These are phyloP conservation scores for Elsinoe arachidis DNA, from an alignment of 2,329 filamentous ascomycete species.

Conservation along the genomic window DNA sequence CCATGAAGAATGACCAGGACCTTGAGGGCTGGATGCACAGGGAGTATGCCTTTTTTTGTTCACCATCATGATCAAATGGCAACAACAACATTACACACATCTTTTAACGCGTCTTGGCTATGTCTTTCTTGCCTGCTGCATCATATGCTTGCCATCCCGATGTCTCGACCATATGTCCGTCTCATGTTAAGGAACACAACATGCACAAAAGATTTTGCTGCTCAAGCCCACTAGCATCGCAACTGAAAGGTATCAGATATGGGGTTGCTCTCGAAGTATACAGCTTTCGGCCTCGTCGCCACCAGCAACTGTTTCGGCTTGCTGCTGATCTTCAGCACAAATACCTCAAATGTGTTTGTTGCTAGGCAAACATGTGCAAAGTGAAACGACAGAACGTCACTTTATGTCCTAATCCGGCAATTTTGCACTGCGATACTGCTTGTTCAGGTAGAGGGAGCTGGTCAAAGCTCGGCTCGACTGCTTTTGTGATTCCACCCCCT, in stretches of 20 bases:
- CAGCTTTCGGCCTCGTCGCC: neutral
- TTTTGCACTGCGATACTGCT: neutral
- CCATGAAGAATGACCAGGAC: slow-evolving; percentile 1
- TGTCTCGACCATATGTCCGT: no score
- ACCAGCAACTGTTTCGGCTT: neutral
- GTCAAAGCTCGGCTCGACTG: neutral
- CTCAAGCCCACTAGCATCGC: no score
- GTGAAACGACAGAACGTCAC: neutral
- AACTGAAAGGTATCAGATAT: no score
- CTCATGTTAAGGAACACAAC: no score
- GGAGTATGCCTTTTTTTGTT: neutral
- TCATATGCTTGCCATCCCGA: no score
- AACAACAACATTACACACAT: no score
- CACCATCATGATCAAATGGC: neutral
- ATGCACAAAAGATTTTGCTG: no score
- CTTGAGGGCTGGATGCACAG: neutral
- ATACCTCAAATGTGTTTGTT: neutral
- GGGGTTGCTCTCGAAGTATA: no score
- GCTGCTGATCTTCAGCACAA: neutral
- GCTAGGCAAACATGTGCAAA: neutral
- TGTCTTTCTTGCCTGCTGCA: no score
- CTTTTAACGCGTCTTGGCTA: no score
- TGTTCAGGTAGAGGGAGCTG: neutral
- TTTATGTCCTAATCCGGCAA: neutral
- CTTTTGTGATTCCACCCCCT: neutral